These are phyloP conservation scores for Allantophomopsis lycopodina DNA, from an alignment of 2,329 filamentous ascomycete species.

Conservation along the genomic window DNA sequence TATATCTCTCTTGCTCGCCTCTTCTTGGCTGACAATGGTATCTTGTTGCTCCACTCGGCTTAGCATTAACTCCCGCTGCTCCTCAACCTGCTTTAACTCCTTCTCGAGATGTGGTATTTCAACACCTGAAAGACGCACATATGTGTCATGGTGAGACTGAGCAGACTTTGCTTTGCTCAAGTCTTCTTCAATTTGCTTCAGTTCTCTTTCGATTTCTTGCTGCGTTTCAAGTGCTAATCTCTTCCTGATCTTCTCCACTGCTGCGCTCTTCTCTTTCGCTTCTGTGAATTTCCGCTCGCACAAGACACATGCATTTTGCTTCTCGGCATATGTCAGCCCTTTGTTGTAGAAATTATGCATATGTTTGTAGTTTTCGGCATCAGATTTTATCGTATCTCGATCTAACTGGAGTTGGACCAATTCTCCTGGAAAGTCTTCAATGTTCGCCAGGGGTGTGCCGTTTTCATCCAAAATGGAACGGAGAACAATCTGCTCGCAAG, in stretches of 20 bases:
- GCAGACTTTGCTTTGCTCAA: slow-evolving; percentile 48
- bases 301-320: slow-evolving; percentile 61
- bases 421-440: slow-evolving; percentile 40
- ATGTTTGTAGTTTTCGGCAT: slow-evolving; percentile 55
- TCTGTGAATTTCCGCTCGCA: slow-evolving; percentile 59
- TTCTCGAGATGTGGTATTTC: slow-evolving; percentile 59
- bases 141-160: slow-evolving; percentile 59
- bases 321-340: slow-evolving; percentile 50
- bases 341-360: slow-evolving; percentile 59
- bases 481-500: slow-evolving; percentile 43
- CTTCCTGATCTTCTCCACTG: slow-evolving; percentile 54
- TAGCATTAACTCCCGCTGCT: slow-evolving; percentile 45
- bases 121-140: slow-evolving; percentile 47
- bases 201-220: slow-evolving; percentile 43
- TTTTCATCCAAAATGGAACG: slow-evolving; percentile 28
- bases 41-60: slow-evolving; percentile 56
- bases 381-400: slow-evolving; percentile 39
- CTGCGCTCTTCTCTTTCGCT: slow-evolving; percentile 42
- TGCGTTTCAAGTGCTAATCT: slow-evolving; percentile 48
- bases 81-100: slow-evolving; percentile 46
- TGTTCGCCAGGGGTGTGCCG: slow-evolving; percentile 23
- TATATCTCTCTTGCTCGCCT: slow-evolving; percentile 55
- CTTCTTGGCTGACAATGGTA: slow-evolving; percentile 45
- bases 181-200: slow-evolving; percentile 34
- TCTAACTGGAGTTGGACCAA: slow-evolving; percentile 33